These are phyloP conservation scores for Arabidopsis thaliana DNA, from an alignment of 345 rosid species.

Conservation along the genomic window TAIR10.1 NC_003075.7:230501-231000, in stretches of 20 bases:
- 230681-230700: neutral
- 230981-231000: neutral
- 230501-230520: constrained; percentile 94
- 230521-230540: constrained; percentile 78
- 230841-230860: constrained; percentile 77
- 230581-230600: constrained; percentile 81
- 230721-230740: neutral
- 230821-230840: constrained; percentile 88
- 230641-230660: neutral
- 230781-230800: neutral
- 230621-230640: constrained; percentile 11
- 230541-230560: constrained; percentile 81
- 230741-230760: neutral
- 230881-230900: neutral
- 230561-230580: constrained; percentile 62
- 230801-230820: constrained; percentile 94
- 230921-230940: constrained; percentile 2
- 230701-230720: neutral
- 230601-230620: constrained; percentile 63
- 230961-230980: constrained; percentile 5
- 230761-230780: neutral
- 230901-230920: neutral
- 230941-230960: constrained; percentile 6
- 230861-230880: neutral
- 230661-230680: neutral